Percentiles rank a stretch among this genome's conserved stretches.
Evolutionary conservation across 2,329 filamentous ascomycete species (phyloP).

Genomic region (Xylaria sp.): DNA sequence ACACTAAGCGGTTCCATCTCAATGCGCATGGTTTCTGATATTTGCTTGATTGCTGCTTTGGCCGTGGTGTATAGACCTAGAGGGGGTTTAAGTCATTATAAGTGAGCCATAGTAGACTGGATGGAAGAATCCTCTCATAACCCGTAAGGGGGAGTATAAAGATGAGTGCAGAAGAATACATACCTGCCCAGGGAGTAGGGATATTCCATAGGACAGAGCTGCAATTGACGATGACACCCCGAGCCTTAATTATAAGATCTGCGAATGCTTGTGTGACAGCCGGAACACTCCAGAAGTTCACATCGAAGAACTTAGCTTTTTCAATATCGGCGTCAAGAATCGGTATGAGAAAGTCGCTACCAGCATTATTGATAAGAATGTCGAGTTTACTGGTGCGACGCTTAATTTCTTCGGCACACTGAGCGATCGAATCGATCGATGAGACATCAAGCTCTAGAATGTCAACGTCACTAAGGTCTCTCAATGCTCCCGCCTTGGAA

Average conservation of each 20-base stretch:
- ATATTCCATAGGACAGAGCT: background rate
- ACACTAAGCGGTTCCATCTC: conserved; percentile 4
- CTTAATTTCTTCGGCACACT: background rate
- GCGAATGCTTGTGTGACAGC: conserved; percentile 17
- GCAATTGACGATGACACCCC: conserved; percentile 23
- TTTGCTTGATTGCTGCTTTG: background rate
- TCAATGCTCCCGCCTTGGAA: conserved; percentile 34
- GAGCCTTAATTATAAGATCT: conserved; percentile 8
- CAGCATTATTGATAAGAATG: conserved; percentile 32
- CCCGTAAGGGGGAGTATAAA: too few relatives aligned
- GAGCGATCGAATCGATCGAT: background rate
- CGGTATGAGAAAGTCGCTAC: conserved; percentile 20
- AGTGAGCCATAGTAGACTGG: too few relatives aligned
- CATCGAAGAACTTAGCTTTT: conserved; percentile 22
- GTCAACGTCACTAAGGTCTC: background rate
- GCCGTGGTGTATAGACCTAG: conserved; percentile 8
- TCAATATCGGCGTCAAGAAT: conserved; percentile 27
- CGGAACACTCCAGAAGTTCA: conserved; percentile 21
- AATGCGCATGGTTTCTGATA: conserved; percentile 9
- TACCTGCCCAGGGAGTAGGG: background rate
- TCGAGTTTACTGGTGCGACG: conserved; percentile 16
- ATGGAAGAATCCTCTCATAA: too few relatives aligned
- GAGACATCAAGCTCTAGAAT: conserved; percentile 22
- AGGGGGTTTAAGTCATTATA: too few relatives aligned
- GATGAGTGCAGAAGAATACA: background rate